Conservation (phyloP, 306 rosid genomes). For the Cicer bijugum region DNA sequence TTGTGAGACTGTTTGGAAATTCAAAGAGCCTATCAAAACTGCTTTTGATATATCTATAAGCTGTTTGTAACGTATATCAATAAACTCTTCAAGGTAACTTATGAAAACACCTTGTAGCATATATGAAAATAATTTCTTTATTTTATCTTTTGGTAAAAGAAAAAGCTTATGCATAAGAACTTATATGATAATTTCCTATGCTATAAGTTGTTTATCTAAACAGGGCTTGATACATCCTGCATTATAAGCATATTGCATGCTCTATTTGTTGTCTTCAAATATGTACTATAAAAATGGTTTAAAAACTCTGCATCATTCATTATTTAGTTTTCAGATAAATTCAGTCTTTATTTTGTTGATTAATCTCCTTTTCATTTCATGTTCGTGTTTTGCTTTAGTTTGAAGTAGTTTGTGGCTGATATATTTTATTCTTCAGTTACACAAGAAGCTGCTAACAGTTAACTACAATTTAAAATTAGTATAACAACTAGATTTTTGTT, state of each 20-base stretch:
- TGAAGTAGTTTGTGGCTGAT: slow-evolving; percentile 28
- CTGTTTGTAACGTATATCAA: too few species aligned
- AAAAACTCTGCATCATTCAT: slow-evolving; percentile 22
- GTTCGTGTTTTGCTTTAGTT: slow-evolving; percentile 22
- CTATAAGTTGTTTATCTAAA: too few species aligned
- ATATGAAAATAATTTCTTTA: too few species aligned
- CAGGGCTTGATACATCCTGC: neutral
- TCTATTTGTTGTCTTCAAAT: neutral
- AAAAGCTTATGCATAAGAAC: too few species aligned
- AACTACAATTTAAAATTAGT: slow-evolving; percentile 24
- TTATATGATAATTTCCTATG: too few species aligned
- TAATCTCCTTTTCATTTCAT: slow-evolving; percentile 5
- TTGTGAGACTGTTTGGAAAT: too few species aligned
- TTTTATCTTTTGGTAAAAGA: too few species aligned
- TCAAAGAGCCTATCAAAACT: too few species aligned
- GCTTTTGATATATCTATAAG: too few species aligned
- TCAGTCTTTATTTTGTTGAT: slow-evolving; percentile 6
- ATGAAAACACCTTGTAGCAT: too few species aligned
- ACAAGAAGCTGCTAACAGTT: slow-evolving; percentile 12
- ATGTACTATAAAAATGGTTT: neutral
- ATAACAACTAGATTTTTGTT: slow-evolving; percentile 24
- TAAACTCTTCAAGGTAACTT: too few species aligned
- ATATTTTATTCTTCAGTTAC: slow-evolving; percentile 14
- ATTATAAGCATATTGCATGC: slow-evolving; percentile 21
- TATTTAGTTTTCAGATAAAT: slow-evolving; percentile 8